phyloP scores from a whole-genome alignment of 352 stramenopile species.

The Globisporangium paddicum region DNA sequence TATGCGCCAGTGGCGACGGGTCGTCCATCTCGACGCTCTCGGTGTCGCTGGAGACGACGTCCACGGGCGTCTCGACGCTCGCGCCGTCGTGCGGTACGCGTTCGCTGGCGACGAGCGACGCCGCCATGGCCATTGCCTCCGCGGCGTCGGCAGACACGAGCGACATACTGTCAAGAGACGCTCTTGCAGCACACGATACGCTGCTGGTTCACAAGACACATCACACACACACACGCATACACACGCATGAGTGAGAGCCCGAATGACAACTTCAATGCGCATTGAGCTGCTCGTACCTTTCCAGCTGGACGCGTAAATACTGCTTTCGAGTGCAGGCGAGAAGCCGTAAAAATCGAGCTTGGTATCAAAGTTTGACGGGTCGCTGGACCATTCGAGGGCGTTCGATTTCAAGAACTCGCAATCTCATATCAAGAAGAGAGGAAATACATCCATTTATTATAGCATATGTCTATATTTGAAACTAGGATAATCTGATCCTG shows the following conservation, averaged over 20 bases:
- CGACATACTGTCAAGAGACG: background rate
- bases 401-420: too few relatives aligned
- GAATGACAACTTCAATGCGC: constrained; percentile 3
- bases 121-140: background rate
- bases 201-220: background rate
- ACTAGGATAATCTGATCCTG: too few relatives aligned
- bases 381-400: background rate
- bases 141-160: background rate
- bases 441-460: too few relatives aligned
- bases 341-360: constrained; percentile 2
- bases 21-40: background rate
- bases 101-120: background rate
- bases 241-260: background rate
- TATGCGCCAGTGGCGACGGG: constrained; percentile 5
- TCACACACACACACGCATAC: background rate
- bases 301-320: constrained; percentile 3
- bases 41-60: background rate
- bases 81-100: background rate
- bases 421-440: too few relatives aligned
- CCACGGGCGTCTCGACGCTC: background rate
- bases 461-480: background rate
- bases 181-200: background rate
- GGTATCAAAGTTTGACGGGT: background rate
- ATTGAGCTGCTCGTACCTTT: constrained; percentile 1
- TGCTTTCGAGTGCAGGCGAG: background rate